Evolutionary conservation across 768 basidiomycete species (phyloP).

Genomic region (Albatrellus ellisii): DNA sequence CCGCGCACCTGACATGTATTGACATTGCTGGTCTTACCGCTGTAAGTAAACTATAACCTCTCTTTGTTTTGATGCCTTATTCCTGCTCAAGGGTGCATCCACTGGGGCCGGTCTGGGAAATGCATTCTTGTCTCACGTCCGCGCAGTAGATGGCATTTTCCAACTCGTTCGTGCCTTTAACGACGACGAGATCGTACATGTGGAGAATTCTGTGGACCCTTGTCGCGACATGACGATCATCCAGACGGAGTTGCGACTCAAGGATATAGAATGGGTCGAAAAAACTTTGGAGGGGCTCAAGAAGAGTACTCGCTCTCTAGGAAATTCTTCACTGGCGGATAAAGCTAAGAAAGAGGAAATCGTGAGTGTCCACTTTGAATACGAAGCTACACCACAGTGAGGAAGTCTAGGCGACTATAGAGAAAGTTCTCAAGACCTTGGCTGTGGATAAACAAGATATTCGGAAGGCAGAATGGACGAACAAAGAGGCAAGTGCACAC

Average conservation of each 20-base stretch:
- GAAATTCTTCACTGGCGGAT: slow-evolving; percentile 72
- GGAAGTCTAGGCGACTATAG: slow-evolving; percentile 52
- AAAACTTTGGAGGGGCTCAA: slow-evolving; percentile 74
- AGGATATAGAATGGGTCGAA: slow-evolving; percentile 99
- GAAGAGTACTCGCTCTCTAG: slow-evolving; percentile 58
- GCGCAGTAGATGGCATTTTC: slow-evolving; percentile 98
- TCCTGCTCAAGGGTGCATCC: slow-evolving; percentile 62
- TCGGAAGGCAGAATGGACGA: slow-evolving; percentile 87
- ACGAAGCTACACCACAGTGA: background rate
- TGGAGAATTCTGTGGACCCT: slow-evolving; percentile 96
- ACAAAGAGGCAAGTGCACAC: slow-evolving; percentile 73
- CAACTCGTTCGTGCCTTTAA: slow-evolving; percentile 97
- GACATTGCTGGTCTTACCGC: slow-evolving; percentile 98
- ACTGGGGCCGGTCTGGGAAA: slow-evolving; percentile 98
- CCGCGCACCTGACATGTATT: slow-evolving; percentile 93
- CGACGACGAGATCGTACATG: slow-evolving; percentile 98
- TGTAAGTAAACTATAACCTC: slow-evolving; percentile 27
- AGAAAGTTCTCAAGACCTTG: slow-evolving; percentile 73
- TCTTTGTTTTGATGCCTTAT: slow-evolving; percentile 2
- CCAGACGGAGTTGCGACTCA: slow-evolving; percentile 82
- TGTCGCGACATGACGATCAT: slow-evolving; percentile 97
- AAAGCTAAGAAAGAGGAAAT: slow-evolving; percentile 96
- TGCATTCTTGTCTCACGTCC: slow-evolving; percentile 93
- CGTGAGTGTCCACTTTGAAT: slow-evolving; percentile 29
- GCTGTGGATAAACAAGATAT: slow-evolving; percentile 79